phyloP scores from a whole-genome alignment of 139 green algal species.

The Pleodorina starrii region DNA sequence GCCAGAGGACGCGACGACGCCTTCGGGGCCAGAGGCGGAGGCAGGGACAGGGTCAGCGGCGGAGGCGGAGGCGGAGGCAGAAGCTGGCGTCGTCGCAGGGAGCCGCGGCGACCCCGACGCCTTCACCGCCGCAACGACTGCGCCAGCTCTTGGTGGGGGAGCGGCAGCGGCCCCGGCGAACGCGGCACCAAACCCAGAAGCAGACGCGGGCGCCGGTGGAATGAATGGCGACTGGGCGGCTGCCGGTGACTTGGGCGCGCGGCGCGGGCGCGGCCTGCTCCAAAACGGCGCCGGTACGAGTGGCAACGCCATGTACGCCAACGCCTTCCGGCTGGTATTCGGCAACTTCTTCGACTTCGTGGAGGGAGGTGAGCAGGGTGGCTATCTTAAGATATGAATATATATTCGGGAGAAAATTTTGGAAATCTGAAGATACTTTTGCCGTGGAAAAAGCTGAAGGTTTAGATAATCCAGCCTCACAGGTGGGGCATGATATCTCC shows the following conservation, averaged over 20 bases:
- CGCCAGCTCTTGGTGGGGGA: too few species aligned
- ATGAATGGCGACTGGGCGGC: background rate
- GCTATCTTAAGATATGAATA: too few species aligned
- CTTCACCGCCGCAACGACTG: too few species aligned
- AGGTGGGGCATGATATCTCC: too few species aligned
- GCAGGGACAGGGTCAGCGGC: too few species aligned
- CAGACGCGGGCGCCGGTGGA: background rate
- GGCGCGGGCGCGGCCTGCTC: background rate
- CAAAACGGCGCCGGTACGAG: background rate
- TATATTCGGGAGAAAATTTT: too few species aligned
- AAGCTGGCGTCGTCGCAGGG: too few species aligned
- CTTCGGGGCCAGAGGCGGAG: background rate
- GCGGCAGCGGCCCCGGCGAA: background rate
- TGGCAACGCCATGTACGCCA: background rate
- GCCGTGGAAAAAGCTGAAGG: too few species aligned
- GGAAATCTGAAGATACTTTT: too few species aligned
- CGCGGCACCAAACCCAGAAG: background rate
- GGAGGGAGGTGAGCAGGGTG: slow-evolving; percentile 29
- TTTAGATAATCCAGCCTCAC: too few species aligned
- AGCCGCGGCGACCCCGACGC: too few species aligned
- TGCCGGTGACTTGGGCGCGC: background rate
- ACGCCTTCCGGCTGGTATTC: slow-evolving; percentile 42
- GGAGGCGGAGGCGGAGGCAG: too few species aligned
- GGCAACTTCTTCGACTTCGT: slow-evolving; percentile 51
- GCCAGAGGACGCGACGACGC: background rate